A percentile compares a stretch with the other conserved stretches of the same genome.
These are phyloP conservation scores for Brassica cretica DNA, from an alignment of 345 rosid species.

Conservation along the genomic window DNA sequence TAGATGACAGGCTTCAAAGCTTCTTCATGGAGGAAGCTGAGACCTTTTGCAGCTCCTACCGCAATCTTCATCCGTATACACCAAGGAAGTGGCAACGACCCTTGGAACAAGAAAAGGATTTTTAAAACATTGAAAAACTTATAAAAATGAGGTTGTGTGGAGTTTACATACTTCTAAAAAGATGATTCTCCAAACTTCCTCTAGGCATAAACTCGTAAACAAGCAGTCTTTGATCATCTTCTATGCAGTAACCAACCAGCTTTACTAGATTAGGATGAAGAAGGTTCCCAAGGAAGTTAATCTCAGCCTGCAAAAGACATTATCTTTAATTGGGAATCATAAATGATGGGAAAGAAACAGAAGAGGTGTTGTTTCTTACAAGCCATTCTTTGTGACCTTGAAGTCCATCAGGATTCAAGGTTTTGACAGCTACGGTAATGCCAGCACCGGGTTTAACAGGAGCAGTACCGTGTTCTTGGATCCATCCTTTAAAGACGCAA, in stretches of 20 bases:
- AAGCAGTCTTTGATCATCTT: constrained; percentile 65
- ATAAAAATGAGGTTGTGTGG: background rate
- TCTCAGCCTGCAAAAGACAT: constrained; percentile 64
- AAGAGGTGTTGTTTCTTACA: constrained; percentile 46
- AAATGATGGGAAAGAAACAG: background rate
- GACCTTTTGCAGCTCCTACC: constrained; percentile 85
- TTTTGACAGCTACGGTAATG: constrained; percentile 93
- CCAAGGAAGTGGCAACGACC: constrained; percentile 90
- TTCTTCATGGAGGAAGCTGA: constrained; percentile 82
- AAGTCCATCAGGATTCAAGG: constrained; percentile 96
- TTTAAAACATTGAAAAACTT: constrained; percentile 5
- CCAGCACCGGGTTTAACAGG: constrained; percentile 98
- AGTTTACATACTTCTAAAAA: constrained; percentile 55
- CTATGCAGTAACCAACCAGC: constrained; percentile 58
- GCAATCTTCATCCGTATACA: constrained; percentile 80
- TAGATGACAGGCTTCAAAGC: constrained; percentile 78
- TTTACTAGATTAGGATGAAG: constrained; percentile 59
- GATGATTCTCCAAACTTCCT: constrained; percentile 72
- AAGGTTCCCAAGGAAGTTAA: constrained; percentile 68
- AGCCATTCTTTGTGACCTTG: constrained; percentile 99
- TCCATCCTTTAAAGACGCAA: constrained; percentile 96
- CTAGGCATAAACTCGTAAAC: constrained; percentile 71
- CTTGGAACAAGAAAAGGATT: constrained; percentile 27
- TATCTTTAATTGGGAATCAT: background rate
- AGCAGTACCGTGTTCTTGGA: constrained; percentile 97